A percentile compares a stretch with the other conserved stretches of the same genome.
Evolutionary conservation across 2,329 filamentous ascomycete genomes (phyloP).

Genomic region (Paracamarosporium sp.): DNA sequence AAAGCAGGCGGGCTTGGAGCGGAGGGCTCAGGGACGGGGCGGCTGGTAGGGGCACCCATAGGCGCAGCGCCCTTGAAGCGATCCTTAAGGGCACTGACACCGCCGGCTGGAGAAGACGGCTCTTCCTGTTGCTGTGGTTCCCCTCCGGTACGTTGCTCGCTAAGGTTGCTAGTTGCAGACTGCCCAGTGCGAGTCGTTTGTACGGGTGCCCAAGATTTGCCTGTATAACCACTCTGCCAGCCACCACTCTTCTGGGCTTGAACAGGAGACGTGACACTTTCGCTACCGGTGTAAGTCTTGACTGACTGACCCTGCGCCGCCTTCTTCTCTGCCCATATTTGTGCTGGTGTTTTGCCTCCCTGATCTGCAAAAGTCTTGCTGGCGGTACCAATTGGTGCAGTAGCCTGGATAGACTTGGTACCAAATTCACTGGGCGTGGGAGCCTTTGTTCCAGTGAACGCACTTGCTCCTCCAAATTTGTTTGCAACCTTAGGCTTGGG

Average conservation of each 20-base stretch:
- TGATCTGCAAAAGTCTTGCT: conserved; percentile 94
- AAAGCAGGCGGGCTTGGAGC: conserved; percentile 66
- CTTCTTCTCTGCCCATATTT: conserved; percentile 98
- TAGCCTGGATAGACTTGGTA: conserved; percentile 62
- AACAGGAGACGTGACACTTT: conserved; percentile 34
- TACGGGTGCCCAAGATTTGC: conserved; percentile 89
- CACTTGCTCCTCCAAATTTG: conserved; percentile 75
- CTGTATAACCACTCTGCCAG: conserved; percentile 91
- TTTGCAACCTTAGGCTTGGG: conserved; percentile 96
- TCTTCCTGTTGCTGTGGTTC: conserved; percentile 55
- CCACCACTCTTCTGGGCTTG: conserved; percentile 74
- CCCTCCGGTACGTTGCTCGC: conserved; percentile 69
- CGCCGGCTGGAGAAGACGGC: conserved; percentile 65
- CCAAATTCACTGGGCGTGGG: conserved; percentile 76
- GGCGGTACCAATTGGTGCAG: conserved; percentile 75
- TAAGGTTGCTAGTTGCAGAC: conserved; percentile 59
- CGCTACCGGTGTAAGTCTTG: conserved; percentile 51
- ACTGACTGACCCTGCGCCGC: conserved; percentile 72
- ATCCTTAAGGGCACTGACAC: conserved; percentile 78
- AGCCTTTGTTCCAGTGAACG: conserved; percentile 88
- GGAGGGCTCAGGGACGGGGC: conserved; percentile 48
- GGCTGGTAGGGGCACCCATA: conserved; percentile 53
- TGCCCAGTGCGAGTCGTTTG: conserved; percentile 75
- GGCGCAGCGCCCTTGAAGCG: conserved; percentile 81
- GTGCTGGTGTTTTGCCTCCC: conserved; percentile 94